Evolutionary conservation across 345 rosid genomes (phyloP), one percentile per base, ranked within the genome.

Genomic region (Populus davidiana): DNA sequence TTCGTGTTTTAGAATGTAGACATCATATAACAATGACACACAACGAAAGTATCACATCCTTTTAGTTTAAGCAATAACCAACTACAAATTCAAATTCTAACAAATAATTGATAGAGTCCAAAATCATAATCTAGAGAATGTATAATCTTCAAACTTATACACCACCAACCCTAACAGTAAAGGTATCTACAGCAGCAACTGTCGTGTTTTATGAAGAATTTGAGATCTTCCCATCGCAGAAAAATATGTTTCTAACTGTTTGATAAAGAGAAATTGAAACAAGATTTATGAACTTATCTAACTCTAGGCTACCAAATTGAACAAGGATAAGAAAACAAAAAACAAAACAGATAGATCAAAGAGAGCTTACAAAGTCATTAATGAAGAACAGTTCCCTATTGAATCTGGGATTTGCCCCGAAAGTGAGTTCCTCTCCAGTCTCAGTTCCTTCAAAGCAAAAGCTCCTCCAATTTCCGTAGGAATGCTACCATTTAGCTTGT

Each of bases 391-490:
- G 76, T 81, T 86, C 82, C 80, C 88, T 54, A 96, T 82, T 17
- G 96, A 87, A 71, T 85, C 75, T 6, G 99, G 98, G 52, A 95
- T 87, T 78, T 65, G 79, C 77, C 98, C 98, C 17, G 49, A 71
- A 17, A 95, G 83, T 13, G 76, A 73, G 83, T 95, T 95, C 38
- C 62, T 83, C 49, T 87, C 91, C 41, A 95, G 86, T 75, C 92
- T 86, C 86, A 95, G 77, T 77, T 89, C 91, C 80, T 84, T 83
- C 80, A 95, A 83, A 75, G 97, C 88, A 82, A 73, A 74, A 69
- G 91, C 94, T 77, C 88, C 90, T 36, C 97, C 90, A 14, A 91
- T 84, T 83, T 92, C 96, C 67, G 64, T 47, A 66, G 97, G 96
- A 83, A 95, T 81, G 71, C 84, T 87, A 59, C 93, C 98, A 56